Percentiles rank a stretch among this genome's conserved stretches.
phyloP scores from a whole-genome alignment of 139 green algal genomes.

The Chlorella sp. region DNA sequence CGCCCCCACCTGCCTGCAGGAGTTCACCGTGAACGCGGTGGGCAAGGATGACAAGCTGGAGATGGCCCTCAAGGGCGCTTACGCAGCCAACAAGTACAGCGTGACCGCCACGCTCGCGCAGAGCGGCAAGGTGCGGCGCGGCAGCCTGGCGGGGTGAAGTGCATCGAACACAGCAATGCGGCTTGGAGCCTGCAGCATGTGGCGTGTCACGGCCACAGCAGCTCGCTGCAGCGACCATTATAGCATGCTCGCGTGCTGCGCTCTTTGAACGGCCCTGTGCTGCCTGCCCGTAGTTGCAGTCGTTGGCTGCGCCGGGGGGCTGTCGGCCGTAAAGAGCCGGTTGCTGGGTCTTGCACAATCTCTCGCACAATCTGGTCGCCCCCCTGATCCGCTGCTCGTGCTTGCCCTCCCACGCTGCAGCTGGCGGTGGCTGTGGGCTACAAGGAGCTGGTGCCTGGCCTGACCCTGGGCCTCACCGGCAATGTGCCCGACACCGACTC shows the following conservation, averaged over 20 bases:
- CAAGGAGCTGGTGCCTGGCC: conserved; percentile 53
- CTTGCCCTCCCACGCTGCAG: conserved; percentile 5
- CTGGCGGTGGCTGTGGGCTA: conserved; percentile 28
- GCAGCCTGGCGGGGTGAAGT: no score
- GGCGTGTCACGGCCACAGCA: no score
- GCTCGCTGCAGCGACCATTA: no score
- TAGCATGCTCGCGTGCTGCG: no score
- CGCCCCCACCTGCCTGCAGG: conserved; percentile 27
- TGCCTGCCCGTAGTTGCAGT: not conserved
- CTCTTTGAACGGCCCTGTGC: no score
- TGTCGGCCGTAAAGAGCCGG: no score
- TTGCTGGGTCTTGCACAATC: no score
- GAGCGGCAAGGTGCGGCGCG: conserved; percentile 48
- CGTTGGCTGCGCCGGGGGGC: no score
- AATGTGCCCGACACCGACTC: conserved; percentile 52
- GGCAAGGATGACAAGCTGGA: conserved; percentile 48
- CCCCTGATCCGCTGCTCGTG: no score
- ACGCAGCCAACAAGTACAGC: conserved; percentile 48
- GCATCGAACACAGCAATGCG: no score
- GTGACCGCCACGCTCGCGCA: conserved; percentile 45
- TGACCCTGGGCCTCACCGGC: conserved; percentile 50
- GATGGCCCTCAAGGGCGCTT: conserved; percentile 53
- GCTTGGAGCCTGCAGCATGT: no score
- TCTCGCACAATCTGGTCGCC: no score
- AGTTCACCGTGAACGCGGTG: conserved; percentile 53